phyloP scores from a whole-genome alignment of 2,329 filamentous ascomycete genomes.

The Colletotrichum karsti region DNA sequence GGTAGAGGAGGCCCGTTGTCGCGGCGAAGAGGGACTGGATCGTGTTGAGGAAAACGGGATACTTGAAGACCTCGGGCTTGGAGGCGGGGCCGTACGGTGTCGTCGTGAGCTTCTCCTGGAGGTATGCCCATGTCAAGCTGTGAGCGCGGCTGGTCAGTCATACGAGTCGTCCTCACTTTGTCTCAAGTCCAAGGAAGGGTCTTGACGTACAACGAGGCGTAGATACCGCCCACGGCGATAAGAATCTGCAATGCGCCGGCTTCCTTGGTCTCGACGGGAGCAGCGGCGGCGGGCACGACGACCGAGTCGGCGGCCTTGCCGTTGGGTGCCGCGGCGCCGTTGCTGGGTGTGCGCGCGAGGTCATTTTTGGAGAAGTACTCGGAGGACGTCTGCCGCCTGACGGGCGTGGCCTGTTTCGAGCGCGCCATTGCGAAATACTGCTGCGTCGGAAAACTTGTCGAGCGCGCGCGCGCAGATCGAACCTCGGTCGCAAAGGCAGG shows the following conservation, averaged over 20 bases:
- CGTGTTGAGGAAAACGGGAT: slow-evolving; percentile 94
- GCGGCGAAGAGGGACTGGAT: slow-evolving; percentile 92
- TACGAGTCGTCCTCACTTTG: no score
- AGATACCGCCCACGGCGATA: slow-evolving; percentile 93
- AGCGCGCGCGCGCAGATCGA: not conserved
- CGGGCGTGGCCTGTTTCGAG: slow-evolving; percentile 72
- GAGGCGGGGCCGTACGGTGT: slow-evolving; percentile 78
- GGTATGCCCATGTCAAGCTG: slow-evolving; percentile 92
- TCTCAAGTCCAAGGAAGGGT: no score
- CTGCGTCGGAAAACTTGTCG: not conserved
- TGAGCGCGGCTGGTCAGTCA: not conserved
- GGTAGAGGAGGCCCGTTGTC: slow-evolving; percentile 82
- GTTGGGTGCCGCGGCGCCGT: slow-evolving; percentile 28
- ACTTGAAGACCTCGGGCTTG: slow-evolving; percentile 83
- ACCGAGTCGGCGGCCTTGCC: slow-evolving; percentile 34
- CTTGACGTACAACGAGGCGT: slow-evolving; percentile 89
- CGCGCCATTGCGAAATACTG: slow-evolving; percentile 69
- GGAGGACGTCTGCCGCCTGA: slow-evolving; percentile 72
- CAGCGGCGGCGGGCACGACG: slow-evolving; percentile 14
- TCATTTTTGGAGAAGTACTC: slow-evolving; percentile 67
- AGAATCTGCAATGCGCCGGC: slow-evolving; percentile 79
- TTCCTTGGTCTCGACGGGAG: slow-evolving; percentile 46
- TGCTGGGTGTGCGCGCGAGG: slow-evolving; percentile 42
- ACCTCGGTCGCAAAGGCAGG: not conserved
- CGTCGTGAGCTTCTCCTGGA: slow-evolving; percentile 97